phyloP scores from a whole-genome alignment of 768 basidiomycete species.

The Myochromella boudieri region DNA sequence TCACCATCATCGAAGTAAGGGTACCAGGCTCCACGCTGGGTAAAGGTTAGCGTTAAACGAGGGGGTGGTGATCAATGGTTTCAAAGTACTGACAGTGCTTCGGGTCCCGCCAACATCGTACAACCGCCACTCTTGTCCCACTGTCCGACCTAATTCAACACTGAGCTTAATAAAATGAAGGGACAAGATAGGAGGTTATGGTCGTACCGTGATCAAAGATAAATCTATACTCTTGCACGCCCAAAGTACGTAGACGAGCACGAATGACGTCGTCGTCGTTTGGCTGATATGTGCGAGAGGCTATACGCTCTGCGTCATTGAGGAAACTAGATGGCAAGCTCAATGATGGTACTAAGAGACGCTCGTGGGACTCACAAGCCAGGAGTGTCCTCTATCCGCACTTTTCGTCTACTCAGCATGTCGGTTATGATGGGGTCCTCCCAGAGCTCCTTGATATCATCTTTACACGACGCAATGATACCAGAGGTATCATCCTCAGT shows the following conservation, averaged over 20 bases:
- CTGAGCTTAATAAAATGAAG: background rate
- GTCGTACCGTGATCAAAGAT: conserved; percentile 65
- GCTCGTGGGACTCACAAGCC: conserved; percentile 60
- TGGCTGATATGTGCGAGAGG: conserved; percentile 61
- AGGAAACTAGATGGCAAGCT: conserved; percentile 54
- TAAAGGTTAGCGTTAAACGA: conserved; percentile 9
- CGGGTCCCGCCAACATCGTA: conserved; percentile 82
- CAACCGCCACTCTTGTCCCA: conserved; percentile 73
- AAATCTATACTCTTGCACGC: conserved; percentile 75
- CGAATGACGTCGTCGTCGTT: conserved; percentile 77
- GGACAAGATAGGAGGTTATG: conserved; percentile 6
- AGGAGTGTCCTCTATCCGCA: conserved; percentile 64
- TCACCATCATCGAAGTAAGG: conserved; percentile 76
- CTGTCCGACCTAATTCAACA: conserved; percentile 46
- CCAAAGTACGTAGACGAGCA: conserved; percentile 75
- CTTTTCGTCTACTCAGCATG: conserved; percentile 52
- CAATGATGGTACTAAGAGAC: background rate
- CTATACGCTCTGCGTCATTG: conserved; percentile 67
- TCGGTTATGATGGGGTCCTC: conserved; percentile 62
- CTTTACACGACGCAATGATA: conserved; percentile 56
- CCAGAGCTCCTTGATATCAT: conserved; percentile 72
- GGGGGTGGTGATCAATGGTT: conserved; percentile 4
- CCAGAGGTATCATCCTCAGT: conserved; percentile 57
- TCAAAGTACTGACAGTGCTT: conserved; percentile 53
- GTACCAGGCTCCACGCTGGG: conserved; percentile 72